Evolutionary conservation across 2,329 filamentous ascomycete species (phyloP), one percentile per base, ranked within the genome.

Genomic region (Sclerotinia glacialis): DNA sequence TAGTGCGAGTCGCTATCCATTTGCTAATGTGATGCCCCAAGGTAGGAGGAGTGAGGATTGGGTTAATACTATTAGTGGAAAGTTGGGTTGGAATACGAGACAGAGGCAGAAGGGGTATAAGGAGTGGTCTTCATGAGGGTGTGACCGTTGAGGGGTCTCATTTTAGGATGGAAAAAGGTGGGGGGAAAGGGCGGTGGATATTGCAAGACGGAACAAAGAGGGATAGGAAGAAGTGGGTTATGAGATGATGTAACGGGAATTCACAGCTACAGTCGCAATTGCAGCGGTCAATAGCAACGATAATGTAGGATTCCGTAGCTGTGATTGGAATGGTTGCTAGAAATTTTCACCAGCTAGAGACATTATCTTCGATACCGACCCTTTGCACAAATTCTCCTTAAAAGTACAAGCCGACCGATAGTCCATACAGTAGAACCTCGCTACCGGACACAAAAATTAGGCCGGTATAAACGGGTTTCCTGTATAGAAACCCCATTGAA

Each of bases 81-180:
- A 92, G 77, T 78, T 94, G 73, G 89, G 90, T 42, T 94, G 90
- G 90, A 94, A 93, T 74, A 91, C 88, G 70, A 79, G 90, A 70
- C 88, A 92, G 78, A 88, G 89, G 78, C 90, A 93, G 77, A 93
- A 92, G 77, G 80, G 80, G 16, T 85, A 83, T 69, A 79, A 80
- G 69, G 77, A 80, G 61, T 77, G 74, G 77, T 50, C 28, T 37
- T 37, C 58, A 16, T 61, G 28, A 61, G 28, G 8, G 40, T 21
- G 18, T 16, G n/a, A 42, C 37, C n/a, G 31, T 58, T 31, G n/a
- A 7, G 12, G 31, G 53, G 46, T n/a, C 37, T 55, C 11, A 55
- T 55, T n/a, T 37, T 55, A 18, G 52, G 31, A 55, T 37, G 52
- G 18, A 31, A 55, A 40, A 59, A 23, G 9, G 37, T 40, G 37